Percentiles rank a stretch among this genome's conserved stretches.
These are phyloP conservation scores for Roridomyces roridus DNA, from an alignment of 768 basidiomycete genomes.

Conservation along the genomic window DNA sequence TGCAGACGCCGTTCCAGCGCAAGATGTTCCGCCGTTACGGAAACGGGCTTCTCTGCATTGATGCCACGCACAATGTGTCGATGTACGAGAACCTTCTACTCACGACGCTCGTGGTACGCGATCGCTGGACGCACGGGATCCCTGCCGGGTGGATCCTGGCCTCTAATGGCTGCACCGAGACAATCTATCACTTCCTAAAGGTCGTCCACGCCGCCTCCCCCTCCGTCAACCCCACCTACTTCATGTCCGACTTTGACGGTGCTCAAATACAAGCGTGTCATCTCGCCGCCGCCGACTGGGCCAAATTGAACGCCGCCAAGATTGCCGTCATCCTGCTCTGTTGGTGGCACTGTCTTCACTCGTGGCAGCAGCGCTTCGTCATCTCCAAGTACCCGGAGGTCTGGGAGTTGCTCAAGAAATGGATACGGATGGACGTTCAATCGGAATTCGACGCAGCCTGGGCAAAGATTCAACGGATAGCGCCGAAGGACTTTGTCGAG, in stretches of 20 bases:
- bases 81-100: constrained; percentile 7
- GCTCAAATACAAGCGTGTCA: constrained; percentile 5
- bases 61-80: constrained; percentile 19
- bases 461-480: constrained; percentile 17
- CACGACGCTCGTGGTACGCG: constrained; percentile 3
- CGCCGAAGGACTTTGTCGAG: constrained; percentile 8
- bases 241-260: constrained; percentile 1
- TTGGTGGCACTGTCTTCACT: constrained; percentile 37
- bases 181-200: constrained; percentile 21
- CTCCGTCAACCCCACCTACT: neutral
- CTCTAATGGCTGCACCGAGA: constrained; percentile 23
- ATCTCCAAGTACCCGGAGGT: constrained; percentile 11
- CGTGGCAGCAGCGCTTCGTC: constrained; percentile 32
- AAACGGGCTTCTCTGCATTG: constrained; percentile 3
- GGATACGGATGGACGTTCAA: constrained; percentile 21
- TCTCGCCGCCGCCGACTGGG: neutral
- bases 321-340: constrained; percentile 28
- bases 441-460: constrained; percentile 25
- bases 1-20: constrained; percentile 12
- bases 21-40: constrained; percentile 1
- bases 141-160: constrained; percentile 28
- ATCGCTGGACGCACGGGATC: constrained; percentile 17
- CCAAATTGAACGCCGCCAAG: too few relatives aligned
- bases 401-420: constrained; percentile 28
- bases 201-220: neutral